Evolutionary conservation across 192 early-diverging fungal genomes (phyloP).

Genomic region (Coemansia sp.): DNA sequence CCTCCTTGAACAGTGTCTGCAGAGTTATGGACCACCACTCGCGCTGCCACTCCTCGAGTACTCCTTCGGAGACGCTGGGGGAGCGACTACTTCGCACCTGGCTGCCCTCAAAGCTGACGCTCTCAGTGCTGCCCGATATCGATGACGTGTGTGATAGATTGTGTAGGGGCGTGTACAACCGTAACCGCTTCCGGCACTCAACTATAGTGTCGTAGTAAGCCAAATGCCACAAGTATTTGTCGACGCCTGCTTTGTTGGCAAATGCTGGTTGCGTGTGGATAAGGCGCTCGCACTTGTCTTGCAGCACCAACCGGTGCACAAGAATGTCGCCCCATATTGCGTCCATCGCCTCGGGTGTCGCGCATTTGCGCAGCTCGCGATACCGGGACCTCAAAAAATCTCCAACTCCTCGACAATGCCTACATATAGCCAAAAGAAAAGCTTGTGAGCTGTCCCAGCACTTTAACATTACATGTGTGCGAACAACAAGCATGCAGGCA

Average conservation of each 20-base stretch:
- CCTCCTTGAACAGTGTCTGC: conserved; percentile 40
- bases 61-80: conserved; percentile 10
- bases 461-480: background rate
- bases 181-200: conserved; percentile 47
- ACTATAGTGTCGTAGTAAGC: conserved; percentile 44
- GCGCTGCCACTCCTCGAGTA: conserved; percentile 31
- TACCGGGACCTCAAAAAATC: conserved; percentile 25
- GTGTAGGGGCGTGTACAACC: conserved; percentile 26
- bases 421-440: background rate
- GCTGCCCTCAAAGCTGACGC: conserved; percentile 20
- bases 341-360: conserved; percentile 25
- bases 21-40: conserved; percentile 45
- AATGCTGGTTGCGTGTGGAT: conserved; percentile 16
- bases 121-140: conserved; percentile 20
- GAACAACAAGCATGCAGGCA: background rate
- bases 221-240: conserved; percentile 34
- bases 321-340: conserved; percentile 42
- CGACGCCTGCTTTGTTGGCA: conserved; percentile 22
- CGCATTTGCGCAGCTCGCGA: conserved; percentile 25
- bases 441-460: too few relatives aligned
- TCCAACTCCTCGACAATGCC: conserved; percentile 23
- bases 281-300: conserved; percentile 37
- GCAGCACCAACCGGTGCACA: conserved; percentile 31
- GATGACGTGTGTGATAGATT: conserved; percentile 36
- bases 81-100: conserved; percentile 11